Percentiles rank a stretch among this genome's conserved stretches.
These are phyloP conservation scores for Penicillium fimorum DNA, from an alignment of 495 filamentous ascomycete species.

Conservation along the genomic window DNA sequence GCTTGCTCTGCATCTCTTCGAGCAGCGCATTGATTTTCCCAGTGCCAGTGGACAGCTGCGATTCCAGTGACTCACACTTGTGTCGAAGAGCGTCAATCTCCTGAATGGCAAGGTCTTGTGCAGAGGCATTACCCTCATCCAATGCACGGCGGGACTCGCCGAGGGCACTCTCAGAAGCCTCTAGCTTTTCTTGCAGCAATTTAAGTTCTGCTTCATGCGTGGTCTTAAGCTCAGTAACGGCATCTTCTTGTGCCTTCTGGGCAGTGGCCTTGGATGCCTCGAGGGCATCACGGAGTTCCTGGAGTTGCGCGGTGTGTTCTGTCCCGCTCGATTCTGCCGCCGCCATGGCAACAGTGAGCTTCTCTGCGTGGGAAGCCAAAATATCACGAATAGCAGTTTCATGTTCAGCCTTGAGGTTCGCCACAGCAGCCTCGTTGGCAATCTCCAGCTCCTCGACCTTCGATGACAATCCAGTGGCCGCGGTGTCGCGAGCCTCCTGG, in stretches of 20 bases:
- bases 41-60: conserved; percentile 36
- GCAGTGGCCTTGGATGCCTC: conserved; percentile 36
- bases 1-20: conserved; percentile 41
- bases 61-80: conserved; percentile 41
- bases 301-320: conserved; percentile 39
- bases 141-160: conserved; percentile 34
- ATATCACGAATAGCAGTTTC: conserved; percentile 35
- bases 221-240: conserved; percentile 36
- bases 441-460: conserved; percentile 42
- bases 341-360: conserved; percentile 36
- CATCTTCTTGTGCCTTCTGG: conserved; percentile 33
- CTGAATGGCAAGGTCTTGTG: conserved; percentile 37
- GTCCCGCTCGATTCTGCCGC: conserved; percentile 33
- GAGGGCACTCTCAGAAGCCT: conserved; percentile 35
- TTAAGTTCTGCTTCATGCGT: conserved; percentile 39
- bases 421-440: conserved; percentile 37
- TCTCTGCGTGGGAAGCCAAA: conserved; percentile 34
- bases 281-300: conserved; percentile 41
- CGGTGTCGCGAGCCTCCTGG: conserved; percentile 31
- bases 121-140: conserved; percentile 38
- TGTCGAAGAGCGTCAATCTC: conserved; percentile 45
- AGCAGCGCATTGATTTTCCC: conserved; percentile 44
- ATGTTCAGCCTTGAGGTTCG: conserved; percentile 38
- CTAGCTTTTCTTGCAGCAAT: conserved; percentile 33
- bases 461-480: conserved; percentile 31